Conservation (phyloP, 2,329 filamentous ascomycete species). For the Sporothrix pseudoabietina region DNA sequence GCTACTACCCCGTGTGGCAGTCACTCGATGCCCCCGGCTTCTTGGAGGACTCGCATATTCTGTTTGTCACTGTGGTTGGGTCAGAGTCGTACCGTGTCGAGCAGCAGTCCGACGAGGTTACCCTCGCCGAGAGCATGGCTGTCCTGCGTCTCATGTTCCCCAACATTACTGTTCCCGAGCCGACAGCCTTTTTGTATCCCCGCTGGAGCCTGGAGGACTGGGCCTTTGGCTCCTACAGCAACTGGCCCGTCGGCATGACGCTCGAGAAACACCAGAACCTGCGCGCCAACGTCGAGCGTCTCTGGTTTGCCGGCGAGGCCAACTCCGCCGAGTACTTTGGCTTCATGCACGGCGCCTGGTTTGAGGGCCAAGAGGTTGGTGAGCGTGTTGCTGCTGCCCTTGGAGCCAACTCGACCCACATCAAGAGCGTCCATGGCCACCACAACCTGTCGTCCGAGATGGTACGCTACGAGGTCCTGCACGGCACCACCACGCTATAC, state of each 20-base stretch:
- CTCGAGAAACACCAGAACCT: conserved; percentile 27
- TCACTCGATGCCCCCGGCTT: conserved; percentile 15
- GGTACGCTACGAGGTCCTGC: conserved; percentile 22
- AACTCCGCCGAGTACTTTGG: conserved; percentile 28
- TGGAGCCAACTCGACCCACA: not conserved
- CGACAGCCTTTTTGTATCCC: conserved; percentile 11
- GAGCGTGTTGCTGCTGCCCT: not conserved
- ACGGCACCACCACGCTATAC: conserved; percentile 6
- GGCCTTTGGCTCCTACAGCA: conserved; percentile 26
- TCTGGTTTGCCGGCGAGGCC: conserved; percentile 28
- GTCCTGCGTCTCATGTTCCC: conserved; percentile 25
- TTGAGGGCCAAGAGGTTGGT: conserved; percentile 17
- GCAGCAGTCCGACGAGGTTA: conserved; percentile 21
- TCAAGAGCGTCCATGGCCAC: not conserved
- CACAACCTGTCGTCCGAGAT: not conserved
- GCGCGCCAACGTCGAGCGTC: conserved; percentile 20
- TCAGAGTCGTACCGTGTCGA: conserved; percentile 21
- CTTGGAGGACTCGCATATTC: conserved; percentile 21
- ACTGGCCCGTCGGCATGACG: conserved; percentile 27
- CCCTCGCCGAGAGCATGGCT: conserved; percentile 5
- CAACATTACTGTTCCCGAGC: conserved; percentile 17
- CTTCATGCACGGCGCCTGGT: conserved; percentile 26
- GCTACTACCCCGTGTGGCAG: conserved; percentile 26
- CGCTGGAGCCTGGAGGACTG: conserved; percentile 21
- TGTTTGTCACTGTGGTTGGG: conserved; percentile 20